Percentiles rank a stretch among this genome's conserved stretches.
Evolutionary conservation across 345 rosid species (phyloP).

Genomic region (Euphorbia peplus): DNA sequence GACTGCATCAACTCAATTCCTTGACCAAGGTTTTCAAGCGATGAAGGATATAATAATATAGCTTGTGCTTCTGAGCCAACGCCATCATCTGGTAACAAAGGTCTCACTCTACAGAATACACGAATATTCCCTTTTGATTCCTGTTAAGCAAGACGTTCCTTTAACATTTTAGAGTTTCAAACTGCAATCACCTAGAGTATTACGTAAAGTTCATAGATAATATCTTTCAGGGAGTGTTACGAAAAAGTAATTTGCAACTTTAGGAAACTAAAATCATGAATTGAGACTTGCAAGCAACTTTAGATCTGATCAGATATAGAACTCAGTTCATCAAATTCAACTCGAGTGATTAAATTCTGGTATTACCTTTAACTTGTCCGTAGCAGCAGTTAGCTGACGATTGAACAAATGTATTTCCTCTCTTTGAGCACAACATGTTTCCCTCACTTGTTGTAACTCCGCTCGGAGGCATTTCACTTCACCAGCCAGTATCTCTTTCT

Average conservation of each 20-base stretch:
- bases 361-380: slow-evolving; percentile 75
- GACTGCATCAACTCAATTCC: slow-evolving; percentile 76
- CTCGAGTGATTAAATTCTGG: not conserved
- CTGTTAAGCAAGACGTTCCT: slow-evolving; percentile 31
- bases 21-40: slow-evolving; percentile 66
- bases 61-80: slow-evolving; percentile 47
- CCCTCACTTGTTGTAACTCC: slow-evolving; percentile 77
- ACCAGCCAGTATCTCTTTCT: slow-evolving; percentile 52
- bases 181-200: not conserved
- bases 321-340: not conserved
- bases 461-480: slow-evolving; percentile 71
- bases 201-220: not conserved
- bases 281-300: not conserved
- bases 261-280: slow-evolving; percentile 8
- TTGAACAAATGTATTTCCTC: slow-evolving; percentile 61
- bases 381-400: slow-evolving; percentile 60
- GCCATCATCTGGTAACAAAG: slow-evolving; percentile 72
- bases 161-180: not conserved
- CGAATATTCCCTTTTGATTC: slow-evolving; percentile 97
- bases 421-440: slow-evolving; percentile 72
- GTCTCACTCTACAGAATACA: slow-evolving; percentile 93
- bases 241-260: slow-evolving; percentile 81
- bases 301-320: not conserved
- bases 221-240: slow-evolving; percentile 28
- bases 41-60: slow-evolving; percentile 58